Evolutionary conservation across 208 protist genomes (phyloP).

Genomic region (Tritrichomonas musculus): DNA sequence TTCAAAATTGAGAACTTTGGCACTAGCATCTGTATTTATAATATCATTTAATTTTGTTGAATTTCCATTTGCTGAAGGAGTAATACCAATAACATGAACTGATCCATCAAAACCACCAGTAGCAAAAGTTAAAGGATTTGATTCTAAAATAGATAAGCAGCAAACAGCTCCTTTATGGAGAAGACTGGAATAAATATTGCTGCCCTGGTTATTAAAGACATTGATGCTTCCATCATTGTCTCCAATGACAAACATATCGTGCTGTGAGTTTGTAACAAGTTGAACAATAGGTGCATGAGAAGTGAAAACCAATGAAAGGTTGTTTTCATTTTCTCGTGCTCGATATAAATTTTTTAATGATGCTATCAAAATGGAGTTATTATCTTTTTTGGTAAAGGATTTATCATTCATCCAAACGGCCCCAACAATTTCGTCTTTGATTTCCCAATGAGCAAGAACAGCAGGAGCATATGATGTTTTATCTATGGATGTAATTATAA

Average conservation of each 20-base stretch:
- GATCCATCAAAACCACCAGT: background rate
- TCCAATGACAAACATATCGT: background rate
- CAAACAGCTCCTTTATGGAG: background rate
- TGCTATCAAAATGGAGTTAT: background rate
- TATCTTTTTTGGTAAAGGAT: too few relatives aligned
- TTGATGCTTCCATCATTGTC: background rate
- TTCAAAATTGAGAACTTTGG: too few relatives aligned
- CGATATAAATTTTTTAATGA: background rate
- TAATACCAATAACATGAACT: background rate
- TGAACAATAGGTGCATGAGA: background rate
- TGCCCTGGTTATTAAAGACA: background rate
- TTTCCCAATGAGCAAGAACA: too few relatives aligned
- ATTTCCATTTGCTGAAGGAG: too few relatives aligned
- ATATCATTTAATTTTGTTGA: too few relatives aligned
- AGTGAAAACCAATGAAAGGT: background rate
- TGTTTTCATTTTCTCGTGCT: background rate
- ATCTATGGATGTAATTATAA: background rate
- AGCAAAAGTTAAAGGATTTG: background rate
- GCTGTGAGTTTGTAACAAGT: background rate
- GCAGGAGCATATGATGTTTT: too few relatives aligned
- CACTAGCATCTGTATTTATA: background rate
- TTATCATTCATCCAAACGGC: too few relatives aligned
- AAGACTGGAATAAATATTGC: background rate
- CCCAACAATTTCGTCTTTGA: too few relatives aligned
- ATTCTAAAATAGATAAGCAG: too few relatives aligned